These are phyloP conservation scores for Afroboletus lepidellus DNA, from an alignment of 1,284 basidiomycete species.

Conservation along the genomic window DNA sequence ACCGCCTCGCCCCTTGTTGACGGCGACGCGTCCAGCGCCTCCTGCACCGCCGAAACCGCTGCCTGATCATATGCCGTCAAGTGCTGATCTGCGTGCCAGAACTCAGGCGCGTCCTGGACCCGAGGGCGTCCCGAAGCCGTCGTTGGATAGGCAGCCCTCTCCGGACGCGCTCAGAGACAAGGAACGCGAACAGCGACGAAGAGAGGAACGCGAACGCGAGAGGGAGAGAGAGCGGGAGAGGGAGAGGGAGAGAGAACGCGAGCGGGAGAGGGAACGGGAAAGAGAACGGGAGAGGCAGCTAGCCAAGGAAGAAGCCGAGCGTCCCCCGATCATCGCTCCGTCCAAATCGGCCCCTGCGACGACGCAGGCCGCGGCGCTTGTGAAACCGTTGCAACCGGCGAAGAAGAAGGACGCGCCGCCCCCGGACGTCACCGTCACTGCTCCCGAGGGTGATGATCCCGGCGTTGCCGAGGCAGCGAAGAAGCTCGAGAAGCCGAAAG, in stretches of 20 bases:
- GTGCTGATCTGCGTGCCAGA: conserved; percentile 61
- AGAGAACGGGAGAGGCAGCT: conserved; percentile 29
- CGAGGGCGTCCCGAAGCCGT: conserved; percentile 34
- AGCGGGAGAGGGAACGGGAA: conserved; percentile 26
- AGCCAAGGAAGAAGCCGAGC: conserved; percentile 31
- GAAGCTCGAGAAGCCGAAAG: conserved; percentile 45
- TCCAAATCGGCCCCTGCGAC: conserved; percentile 57
- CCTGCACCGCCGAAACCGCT: conserved; percentile 45
- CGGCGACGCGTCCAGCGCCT: conserved; percentile 48
- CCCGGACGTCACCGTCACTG: conserved; percentile 44
- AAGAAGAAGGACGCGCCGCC: conserved; percentile 54
- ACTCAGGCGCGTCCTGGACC: conserved; percentile 56
- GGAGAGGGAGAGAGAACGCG: conserved; percentile 21
- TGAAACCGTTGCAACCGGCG: conserved; percentile 75
- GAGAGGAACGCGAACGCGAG: conserved; percentile 33
- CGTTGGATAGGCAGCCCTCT: conserved; percentile 35
- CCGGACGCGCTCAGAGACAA: conserved; percentile 27
- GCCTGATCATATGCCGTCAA: conserved; percentile 56
- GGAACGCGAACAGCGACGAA: conserved; percentile 34
- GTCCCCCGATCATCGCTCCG: conserved; percentile 42
- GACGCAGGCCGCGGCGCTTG: conserved; percentile 44
- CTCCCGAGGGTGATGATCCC: conserved; percentile 40
- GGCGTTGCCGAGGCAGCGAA: conserved; percentile 75
- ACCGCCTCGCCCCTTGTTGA: conserved; percentile 50
- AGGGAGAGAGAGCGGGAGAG: conserved; percentile 20